Conservation (phyloP, 169 alveolate genomes). For the Pseudocohnilembus persalinus region DNA sequence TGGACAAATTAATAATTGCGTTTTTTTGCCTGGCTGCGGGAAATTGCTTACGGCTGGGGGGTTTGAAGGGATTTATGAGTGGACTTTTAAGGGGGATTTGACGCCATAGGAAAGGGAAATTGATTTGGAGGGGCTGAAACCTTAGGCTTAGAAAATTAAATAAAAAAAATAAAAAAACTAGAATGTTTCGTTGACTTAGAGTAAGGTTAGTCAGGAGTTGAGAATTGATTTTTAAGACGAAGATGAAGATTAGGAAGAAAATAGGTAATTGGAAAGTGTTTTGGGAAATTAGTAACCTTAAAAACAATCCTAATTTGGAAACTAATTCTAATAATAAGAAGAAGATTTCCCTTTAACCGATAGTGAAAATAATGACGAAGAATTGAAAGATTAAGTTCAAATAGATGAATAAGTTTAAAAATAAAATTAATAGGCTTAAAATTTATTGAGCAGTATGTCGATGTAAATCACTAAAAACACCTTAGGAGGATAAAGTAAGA, state of each 20-base stretch:
- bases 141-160: not conserved
- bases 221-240: not conserved
- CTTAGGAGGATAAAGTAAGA: no score
- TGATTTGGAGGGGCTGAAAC: constrained; percentile 27
- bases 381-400: not conserved
- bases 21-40: constrained; percentile 42
- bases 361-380: not conserved
- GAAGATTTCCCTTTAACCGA: not conserved
- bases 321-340: not conserved
- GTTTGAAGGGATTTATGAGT: constrained; percentile 78
- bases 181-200: not conserved
- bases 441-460: not conserved
- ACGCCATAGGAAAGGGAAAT: constrained; percentile 43
- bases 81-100: constrained; percentile 80
- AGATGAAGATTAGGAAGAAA: not conserved
- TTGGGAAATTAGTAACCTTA: not conserved
- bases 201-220: constrained; percentile 6
- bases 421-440: not conserved
- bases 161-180: constrained; percentile 1
- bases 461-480: not conserved
- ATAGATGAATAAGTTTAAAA: not conserved
- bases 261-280: not conserved
- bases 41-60: constrained; percentile 72
- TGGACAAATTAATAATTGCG: constrained; percentile 57
- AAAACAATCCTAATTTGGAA: not conserved